These are phyloP conservation scores for Saturnispora besseyi DNA, from an alignment of 805 yeast genomes.

Conservation along the genomic window DNA sequence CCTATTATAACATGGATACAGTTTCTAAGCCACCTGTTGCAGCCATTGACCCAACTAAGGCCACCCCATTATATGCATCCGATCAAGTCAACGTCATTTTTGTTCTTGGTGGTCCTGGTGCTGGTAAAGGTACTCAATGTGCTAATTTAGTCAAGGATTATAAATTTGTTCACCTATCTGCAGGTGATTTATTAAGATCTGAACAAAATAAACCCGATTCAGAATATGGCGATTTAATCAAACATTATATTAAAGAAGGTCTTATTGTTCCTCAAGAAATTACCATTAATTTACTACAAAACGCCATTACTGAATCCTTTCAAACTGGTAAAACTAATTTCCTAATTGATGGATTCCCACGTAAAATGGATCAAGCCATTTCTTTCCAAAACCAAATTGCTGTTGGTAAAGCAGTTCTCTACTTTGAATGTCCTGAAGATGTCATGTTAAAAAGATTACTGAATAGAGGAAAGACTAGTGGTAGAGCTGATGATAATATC, in stretches of 20 bases:
- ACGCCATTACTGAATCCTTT: slow-evolving; percentile 57
- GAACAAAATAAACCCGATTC: slow-evolving; percentile 83
- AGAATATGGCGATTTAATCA: slow-evolving; percentile 77
- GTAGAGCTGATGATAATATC: slow-evolving; percentile 86
- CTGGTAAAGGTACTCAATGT: slow-evolving; percentile 97
- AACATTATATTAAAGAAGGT: slow-evolving; percentile 78
- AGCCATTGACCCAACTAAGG: slow-evolving; percentile 25
- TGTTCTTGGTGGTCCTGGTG: slow-evolving; percentile 96
- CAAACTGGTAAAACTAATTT: slow-evolving; percentile 51
- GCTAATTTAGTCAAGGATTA: slow-evolving; percentile 71
- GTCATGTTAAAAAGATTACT: slow-evolving; percentile 80
- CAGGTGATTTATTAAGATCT: slow-evolving; percentile 93
- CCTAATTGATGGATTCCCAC: slow-evolving; percentile 92
- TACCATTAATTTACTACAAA: slow-evolving; percentile 72
- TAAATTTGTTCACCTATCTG: slow-evolving; percentile 80
- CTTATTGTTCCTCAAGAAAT: slow-evolving; percentile 88
- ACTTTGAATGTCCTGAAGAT: slow-evolving; percentile 72
- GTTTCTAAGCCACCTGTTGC: slow-evolving; percentile 27
- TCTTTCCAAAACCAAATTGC: slow-evolving; percentile 79
- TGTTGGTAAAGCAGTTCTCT: slow-evolving; percentile 60
- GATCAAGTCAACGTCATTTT: slow-evolving; percentile 60
- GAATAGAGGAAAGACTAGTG: slow-evolving; percentile 90
- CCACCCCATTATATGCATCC: slow-evolving; percentile 13
- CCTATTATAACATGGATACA: slow-evolving; percentile 24
- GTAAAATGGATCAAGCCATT: slow-evolving; percentile 96